These are phyloP conservation scores for Tilletia indica DNA, from an alignment of 1,284 basidiomycete genomes.

Conservation along the genomic window DNA sequence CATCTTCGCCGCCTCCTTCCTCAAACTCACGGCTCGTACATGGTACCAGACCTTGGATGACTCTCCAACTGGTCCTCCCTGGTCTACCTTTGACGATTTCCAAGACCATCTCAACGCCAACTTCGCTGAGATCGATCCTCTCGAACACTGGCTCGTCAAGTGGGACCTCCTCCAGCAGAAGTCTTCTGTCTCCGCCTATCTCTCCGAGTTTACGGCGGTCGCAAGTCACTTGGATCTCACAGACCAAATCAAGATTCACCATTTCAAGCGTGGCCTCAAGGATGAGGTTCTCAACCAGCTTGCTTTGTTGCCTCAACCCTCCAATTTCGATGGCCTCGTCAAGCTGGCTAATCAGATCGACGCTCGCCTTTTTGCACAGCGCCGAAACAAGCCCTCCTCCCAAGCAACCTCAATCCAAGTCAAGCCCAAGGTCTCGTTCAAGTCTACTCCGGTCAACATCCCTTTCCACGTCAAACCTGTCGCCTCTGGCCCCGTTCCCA, in stretches of 20 bases:
- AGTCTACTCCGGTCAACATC: slow-evolving; percentile 13
- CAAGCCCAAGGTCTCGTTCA: background rate
- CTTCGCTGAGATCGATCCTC: slow-evolving; percentile 1
- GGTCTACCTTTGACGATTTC: background rate
- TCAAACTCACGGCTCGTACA: background rate
- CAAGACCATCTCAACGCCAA: background rate
- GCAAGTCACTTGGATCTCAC: background rate
- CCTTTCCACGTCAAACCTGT: background rate
- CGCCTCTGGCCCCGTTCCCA: background rate
- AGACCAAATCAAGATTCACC: background rate
- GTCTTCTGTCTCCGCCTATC: slow-evolving; percentile 13
- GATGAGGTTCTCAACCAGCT: background rate
- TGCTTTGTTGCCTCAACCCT: background rate
- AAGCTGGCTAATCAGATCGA: slow-evolving; percentile 18
- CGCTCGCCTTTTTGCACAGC: background rate
- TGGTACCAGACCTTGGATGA: slow-evolving; percentile 17
- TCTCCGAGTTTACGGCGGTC: slow-evolving; percentile 10
- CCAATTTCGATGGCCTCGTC: background rate
- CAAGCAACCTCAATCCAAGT: slow-evolving; percentile 4
- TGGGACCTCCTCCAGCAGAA: slow-evolving; percentile 4
- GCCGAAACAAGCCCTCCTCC: background rate
- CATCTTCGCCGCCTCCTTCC: slow-evolving; percentile 12
- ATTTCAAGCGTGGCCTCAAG: slow-evolving; percentile 19
- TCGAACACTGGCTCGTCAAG: slow-evolving; percentile 3
- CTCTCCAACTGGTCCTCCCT: background rate